Evolutionary conservation across 2,329 filamentous ascomycete species (phyloP).

Genomic region (Fusarium zealandicum): DNA sequence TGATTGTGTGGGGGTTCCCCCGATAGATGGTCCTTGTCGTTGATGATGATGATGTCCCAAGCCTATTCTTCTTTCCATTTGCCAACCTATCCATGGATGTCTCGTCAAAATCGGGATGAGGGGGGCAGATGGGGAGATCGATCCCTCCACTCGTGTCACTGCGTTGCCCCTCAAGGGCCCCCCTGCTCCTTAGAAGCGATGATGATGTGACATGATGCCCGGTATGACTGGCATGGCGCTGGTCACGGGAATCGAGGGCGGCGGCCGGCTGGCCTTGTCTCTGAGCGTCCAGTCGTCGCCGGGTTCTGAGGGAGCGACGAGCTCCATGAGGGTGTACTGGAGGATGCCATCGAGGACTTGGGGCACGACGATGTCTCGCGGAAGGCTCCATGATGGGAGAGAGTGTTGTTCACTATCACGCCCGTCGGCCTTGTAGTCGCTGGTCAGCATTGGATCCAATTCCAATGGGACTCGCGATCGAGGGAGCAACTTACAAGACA

Average conservation of each 20-base stretch:
- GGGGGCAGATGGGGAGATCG: not conserved
- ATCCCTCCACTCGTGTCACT: constrained; percentile 14
- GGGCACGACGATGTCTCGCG: constrained; percentile 55
- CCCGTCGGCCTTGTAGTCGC: constrained; percentile 56
- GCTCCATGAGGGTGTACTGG: constrained; percentile 57
- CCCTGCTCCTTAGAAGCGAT: constrained; percentile 33
- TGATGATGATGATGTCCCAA: too few species aligned
- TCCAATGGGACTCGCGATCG: not conserved
- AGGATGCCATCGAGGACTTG: constrained; percentile 54
- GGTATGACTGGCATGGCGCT: constrained; percentile 41
- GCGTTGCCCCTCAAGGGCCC: constrained; percentile 19
- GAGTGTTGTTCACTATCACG: constrained; percentile 52
- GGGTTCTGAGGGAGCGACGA: constrained; percentile 48
- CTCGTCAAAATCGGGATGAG: constrained; percentile 4
- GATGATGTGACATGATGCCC: constrained; percentile 37
- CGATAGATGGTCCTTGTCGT: too few species aligned
- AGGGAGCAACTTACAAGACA: constrained; percentile 56
- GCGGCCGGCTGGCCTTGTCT: constrained; percentile 42
- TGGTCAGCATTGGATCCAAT: constrained; percentile 29
- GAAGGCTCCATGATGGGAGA: constrained; percentile 40
- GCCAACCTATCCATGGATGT: constrained; percentile 19
- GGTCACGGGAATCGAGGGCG: constrained; percentile 42
- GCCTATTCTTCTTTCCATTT: constrained; percentile 11
- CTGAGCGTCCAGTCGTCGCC: constrained; percentile 50
- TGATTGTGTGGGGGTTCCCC: too few species aligned